A percentile compares a stretch with the other conserved stretches of the same genome.
Evolutionary conservation across 257 asterid species (phyloP).

Genomic region (Oldenlandia corymbosa): DNA sequence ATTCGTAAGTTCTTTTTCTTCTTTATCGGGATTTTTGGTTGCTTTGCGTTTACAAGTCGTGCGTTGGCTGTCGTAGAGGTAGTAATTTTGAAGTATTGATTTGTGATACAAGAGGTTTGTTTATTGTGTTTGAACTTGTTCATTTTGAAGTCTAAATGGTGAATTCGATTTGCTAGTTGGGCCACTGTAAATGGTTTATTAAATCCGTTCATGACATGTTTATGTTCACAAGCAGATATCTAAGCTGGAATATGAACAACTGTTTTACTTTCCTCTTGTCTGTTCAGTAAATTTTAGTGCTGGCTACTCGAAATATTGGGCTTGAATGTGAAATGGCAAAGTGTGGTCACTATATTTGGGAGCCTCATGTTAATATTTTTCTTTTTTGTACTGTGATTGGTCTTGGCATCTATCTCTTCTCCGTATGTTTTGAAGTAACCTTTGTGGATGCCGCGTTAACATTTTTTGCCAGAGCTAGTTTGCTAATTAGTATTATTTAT

Average conservation of each 20-base stretch:
- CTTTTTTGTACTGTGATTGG: not conserved
- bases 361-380: too few relatives aligned
- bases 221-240: not conserved
- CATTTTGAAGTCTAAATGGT: not conserved
- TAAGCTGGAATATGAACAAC: not conserved
- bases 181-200: not conserved
- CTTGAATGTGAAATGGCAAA: too few relatives aligned
- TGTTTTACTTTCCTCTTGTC: not conserved
- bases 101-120: not conserved
- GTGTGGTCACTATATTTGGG: too few relatives aligned
- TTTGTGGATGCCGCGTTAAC: not conserved
- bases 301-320: too few relatives aligned
- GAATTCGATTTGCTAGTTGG: not conserved
- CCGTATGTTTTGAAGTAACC: not conserved
- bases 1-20: slow-evolving; percentile 49
- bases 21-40: not conserved
- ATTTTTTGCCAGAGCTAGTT: not conserved
- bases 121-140: not conserved
- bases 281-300: too few relatives aligned
- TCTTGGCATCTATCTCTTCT: not conserved
- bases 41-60: not conserved
- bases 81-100: not conserved
- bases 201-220: not conserved
- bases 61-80: not conserved
- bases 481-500: not conserved